Evolutionary conservation across 2,329 filamentous ascomycete genomes (phyloP).

Genomic region (Phaeosphaeria sp.): DNA sequence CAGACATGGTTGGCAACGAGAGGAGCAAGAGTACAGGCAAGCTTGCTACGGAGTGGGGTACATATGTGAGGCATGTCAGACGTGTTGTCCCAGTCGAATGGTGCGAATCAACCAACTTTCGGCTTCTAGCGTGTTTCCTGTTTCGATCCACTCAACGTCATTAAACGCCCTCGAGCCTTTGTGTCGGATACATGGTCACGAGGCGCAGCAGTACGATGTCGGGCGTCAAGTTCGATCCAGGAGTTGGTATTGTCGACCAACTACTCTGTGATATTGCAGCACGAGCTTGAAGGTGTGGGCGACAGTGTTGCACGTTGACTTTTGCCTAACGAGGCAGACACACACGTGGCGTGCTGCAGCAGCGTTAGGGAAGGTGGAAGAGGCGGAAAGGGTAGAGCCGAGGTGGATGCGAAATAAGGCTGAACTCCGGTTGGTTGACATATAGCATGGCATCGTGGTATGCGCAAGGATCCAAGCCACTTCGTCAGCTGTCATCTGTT

Average conservation of each 20-base stretch:
- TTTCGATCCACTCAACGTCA: conserved; percentile 13
- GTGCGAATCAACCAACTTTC: not conserved
- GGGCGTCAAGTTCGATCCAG: not conserved
- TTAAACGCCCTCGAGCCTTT: conserved; percentile 6
- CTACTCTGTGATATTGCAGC: not conserved
- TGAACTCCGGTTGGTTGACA: conserved; percentile 33
- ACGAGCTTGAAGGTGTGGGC: not conserved
- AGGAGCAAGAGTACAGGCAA: not conserved
- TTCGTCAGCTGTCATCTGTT: not conserved
- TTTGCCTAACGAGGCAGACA: conserved; percentile 2
- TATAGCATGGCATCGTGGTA: conserved; percentile 1
- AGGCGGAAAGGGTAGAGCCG: conserved; percentile 8
- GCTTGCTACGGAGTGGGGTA: conserved; percentile 6
- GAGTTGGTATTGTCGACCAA: not conserved
- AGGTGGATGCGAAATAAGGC: conserved; percentile 36
- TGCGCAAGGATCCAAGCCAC: not conserved
- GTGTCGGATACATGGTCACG: conserved; percentile 7
- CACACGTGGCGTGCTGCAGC: conserved; percentile 43
- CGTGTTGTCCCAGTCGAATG: conserved; percentile 6
- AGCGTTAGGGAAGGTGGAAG: conserved; percentile 17
- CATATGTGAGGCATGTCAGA: conserved; percentile 9
- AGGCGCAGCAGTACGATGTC: conserved; percentile 4
- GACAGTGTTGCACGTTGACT: not conserved
- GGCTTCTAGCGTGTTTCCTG: conserved; percentile 16
- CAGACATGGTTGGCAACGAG: not conserved